These are phyloP conservation scores for Phytopythium montanum DNA, from an alignment of 352 stramenopile species.

Conservation along the genomic window DNA sequence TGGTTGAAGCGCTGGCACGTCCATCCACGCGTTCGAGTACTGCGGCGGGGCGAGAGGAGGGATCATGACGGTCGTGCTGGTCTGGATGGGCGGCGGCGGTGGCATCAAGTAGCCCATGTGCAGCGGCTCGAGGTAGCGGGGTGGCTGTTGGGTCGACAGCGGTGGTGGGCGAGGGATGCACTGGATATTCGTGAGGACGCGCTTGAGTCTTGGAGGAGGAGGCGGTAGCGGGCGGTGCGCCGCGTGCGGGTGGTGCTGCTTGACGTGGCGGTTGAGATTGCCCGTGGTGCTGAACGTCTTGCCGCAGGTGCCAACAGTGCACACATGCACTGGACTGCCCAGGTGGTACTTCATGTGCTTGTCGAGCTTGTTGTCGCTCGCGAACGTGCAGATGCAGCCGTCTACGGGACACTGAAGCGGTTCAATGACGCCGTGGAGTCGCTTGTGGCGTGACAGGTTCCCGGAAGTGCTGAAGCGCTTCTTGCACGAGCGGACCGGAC, in stretches of 20 bases:
- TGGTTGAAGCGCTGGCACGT: neutral
- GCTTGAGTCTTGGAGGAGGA: conserved; percentile 8
- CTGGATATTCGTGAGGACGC: conserved; percentile 6
- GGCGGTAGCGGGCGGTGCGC: conserved; percentile 16
- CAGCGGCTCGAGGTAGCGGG: neutral
- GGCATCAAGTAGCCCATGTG: neutral
- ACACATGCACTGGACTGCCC: conserved; percentile 28
- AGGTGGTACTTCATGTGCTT: conserved; percentile 35
- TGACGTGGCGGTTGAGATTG: conserved; percentile 39
- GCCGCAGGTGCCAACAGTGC: conserved; percentile 27
- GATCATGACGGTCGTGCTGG: conserved; percentile 1
- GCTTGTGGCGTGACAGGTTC: conserved; percentile 37
- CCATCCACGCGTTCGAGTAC: conserved; percentile 4
- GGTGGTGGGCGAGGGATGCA: neutral
- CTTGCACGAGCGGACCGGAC: conserved; percentile 19
- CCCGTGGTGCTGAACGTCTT: conserved; percentile 54
- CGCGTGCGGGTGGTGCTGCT: conserved; percentile 22
- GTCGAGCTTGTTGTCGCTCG: conserved; percentile 20
- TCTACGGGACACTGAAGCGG: conserved; percentile 17
- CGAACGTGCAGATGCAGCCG: conserved; percentile 17
- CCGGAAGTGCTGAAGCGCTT: conserved; percentile 45
- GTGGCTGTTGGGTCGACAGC: neutral
- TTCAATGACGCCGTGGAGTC: conserved; percentile 27
- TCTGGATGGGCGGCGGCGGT: neutral
- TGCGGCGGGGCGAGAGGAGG: conserved; percentile 2